Percentiles rank a stretch among this genome's conserved stretches.
Evolutionary conservation across 73 alveolate species (phyloP).

Genomic region (Paramecium bursaria): DNA sequence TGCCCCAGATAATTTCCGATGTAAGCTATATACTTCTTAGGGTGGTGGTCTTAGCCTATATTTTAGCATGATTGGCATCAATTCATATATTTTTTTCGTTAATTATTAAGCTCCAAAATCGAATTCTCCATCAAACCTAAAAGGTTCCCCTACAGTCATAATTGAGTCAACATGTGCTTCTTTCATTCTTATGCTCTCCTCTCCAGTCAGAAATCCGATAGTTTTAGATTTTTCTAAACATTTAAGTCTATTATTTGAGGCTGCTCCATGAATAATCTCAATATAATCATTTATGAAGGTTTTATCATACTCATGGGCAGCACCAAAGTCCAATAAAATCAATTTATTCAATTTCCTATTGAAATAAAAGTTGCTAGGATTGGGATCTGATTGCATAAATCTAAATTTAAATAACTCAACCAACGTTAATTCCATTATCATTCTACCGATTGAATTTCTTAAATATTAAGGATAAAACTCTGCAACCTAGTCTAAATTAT

Average conservation of each 20-base stretch:
- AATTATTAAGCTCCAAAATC: constrained; percentile 76
- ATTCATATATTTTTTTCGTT: constrained; percentile 72
- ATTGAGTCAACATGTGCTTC: constrained; percentile 81
- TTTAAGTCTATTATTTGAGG: constrained; percentile 61
- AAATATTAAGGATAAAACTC: constrained; percentile 72
- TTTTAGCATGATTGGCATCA: constrained; percentile 80
- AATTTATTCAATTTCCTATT: constrained; percentile 71
- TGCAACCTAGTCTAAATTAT: constrained; percentile 53
- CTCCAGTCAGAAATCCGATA: constrained; percentile 85
- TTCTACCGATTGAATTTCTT: constrained; percentile 79
- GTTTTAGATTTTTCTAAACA: constrained; percentile 69
- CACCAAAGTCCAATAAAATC: constrained; percentile 83
- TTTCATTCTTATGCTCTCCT: constrained; percentile 82
- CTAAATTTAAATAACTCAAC: constrained; percentile 81
- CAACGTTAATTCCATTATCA: constrained; percentile 74
- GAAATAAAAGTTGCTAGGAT: constrained; percentile 84
- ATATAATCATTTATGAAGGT: constrained; percentile 76
- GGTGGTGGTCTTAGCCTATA: constrained; percentile 89
- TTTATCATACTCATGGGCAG: constrained; percentile 75
- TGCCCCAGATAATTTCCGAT: constrained; percentile 79
- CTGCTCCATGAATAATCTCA: constrained; percentile 77
- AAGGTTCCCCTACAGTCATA: constrained; percentile 84
- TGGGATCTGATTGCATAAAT: constrained; percentile 89
- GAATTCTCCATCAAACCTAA: constrained; percentile 69
- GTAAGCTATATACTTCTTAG: constrained; percentile 80